Evolutionary conservation across 345 rosid species (phyloP).

Genomic region (Citrus trifoliata): DNA sequence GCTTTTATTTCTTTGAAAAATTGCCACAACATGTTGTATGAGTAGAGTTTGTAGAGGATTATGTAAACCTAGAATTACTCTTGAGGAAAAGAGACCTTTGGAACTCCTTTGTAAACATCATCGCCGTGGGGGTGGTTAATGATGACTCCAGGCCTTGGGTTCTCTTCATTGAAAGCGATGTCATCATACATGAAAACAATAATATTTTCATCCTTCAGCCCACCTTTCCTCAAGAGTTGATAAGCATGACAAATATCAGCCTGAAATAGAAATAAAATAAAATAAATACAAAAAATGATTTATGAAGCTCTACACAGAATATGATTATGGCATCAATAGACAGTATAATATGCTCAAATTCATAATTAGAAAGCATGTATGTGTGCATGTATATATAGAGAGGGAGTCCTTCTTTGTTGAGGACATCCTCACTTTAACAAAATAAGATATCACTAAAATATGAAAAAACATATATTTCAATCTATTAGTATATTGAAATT

Average conservation of each 20-base stretch:
- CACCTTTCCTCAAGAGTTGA: slow-evolving; percentile 87
- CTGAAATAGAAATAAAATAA: slow-evolving; percentile 24
- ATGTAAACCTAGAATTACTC: neutral
- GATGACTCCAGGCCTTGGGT: slow-evolving; percentile 82
- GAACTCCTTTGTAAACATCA: slow-evolving; percentile 89
- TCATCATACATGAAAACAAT: slow-evolving; percentile 96
- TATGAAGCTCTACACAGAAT: neutral
- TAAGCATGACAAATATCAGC: slow-evolving; percentile 95
- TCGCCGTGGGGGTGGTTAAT: slow-evolving; percentile 75
- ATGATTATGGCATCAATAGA: no score
- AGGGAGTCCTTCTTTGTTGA: no score
- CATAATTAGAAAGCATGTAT: neutral
- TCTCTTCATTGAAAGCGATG: slow-evolving; percentile 65
- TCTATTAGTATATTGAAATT: no score
- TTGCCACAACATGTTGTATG: neutral
- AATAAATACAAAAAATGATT: no score
- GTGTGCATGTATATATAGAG: neutral
- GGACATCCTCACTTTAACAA: no score
- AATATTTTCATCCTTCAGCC: slow-evolving; percentile 88
- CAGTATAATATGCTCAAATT: neutral
- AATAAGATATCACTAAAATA: no score
- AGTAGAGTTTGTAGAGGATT: neutral
- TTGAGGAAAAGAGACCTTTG: slow-evolving; percentile 53
- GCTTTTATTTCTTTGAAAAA: neutral
- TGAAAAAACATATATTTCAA: no score